Percentiles rank a stretch among this genome's conserved stretches.
Evolutionary conservation across 2,329 filamentous ascomycete genomes (phyloP).

Genomic region (Thielaviopsis musarum): DNA sequence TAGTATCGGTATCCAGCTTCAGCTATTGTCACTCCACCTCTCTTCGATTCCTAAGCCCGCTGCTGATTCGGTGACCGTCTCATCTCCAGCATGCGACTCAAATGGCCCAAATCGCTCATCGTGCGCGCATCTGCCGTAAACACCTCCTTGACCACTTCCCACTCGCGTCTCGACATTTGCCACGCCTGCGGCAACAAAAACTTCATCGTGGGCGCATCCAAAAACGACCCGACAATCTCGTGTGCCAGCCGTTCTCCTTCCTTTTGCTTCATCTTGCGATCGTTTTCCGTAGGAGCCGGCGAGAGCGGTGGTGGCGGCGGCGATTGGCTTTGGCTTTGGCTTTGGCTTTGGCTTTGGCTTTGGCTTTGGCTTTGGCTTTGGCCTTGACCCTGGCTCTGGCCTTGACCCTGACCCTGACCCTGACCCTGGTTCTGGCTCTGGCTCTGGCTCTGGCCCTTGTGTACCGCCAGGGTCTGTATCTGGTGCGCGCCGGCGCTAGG

Average conservation of each 20-base stretch:
- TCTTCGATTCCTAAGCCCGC: background rate
- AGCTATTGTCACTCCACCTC: background rate
- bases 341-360: background rate
- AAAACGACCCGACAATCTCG: conserved; percentile 46
- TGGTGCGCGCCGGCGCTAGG: conserved; percentile 20
- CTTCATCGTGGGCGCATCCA: conserved; percentile 46
- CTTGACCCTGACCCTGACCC: too few relatives aligned
- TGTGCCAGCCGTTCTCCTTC: conserved; percentile 39
- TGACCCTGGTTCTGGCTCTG: too few relatives aligned
- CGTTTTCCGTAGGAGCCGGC: conserved; percentile 2
- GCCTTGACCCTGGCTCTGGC: background rate
- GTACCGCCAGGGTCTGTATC: background rate
- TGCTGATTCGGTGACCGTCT: conserved; percentile 4
- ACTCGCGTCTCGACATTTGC: conserved; percentile 52
- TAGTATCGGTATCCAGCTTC: background rate
- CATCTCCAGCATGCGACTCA: conserved; percentile 37
- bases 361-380: too few relatives aligned
- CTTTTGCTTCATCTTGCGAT: conserved; percentile 8
- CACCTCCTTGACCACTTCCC: conserved; percentile 55
- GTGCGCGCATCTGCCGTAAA: conserved; percentile 49
- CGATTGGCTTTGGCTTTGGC: background rate
- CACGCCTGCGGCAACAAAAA: conserved; percentile 54
- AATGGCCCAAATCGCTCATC: conserved; percentile 40
- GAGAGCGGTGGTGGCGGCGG: background rate
- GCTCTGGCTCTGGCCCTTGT: too few relatives aligned